Conservation (phyloP, 352 stramenopile species). For the Pythium myriotylum region DNA sequence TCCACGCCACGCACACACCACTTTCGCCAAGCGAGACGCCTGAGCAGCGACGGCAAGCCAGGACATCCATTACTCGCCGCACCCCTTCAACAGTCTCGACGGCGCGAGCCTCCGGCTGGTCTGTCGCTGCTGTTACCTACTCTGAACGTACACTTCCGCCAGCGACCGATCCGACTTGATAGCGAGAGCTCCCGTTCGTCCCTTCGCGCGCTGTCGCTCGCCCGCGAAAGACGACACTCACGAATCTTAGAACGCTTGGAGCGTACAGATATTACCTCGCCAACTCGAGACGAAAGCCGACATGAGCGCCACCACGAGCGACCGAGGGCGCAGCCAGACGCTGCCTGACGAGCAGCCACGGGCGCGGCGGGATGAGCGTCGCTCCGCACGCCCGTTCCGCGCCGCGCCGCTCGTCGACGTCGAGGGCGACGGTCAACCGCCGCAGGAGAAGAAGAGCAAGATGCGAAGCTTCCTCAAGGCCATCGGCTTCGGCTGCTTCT, state of each 20-base stretch:
- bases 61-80: neutral
- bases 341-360: constrained; percentile 3
- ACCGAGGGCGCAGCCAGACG: constrained; percentile 10
- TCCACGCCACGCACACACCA: neutral
- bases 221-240: neutral
- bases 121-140: neutral
- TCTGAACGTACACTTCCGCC: neutral
- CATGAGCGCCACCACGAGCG: constrained; percentile 2
- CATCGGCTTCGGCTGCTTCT: constrained; percentile 23
- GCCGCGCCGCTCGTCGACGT: constrained; percentile 18
- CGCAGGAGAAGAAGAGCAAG: constrained; percentile 14
- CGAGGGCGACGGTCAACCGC: constrained; percentile 15
- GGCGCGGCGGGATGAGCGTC: constrained; percentile 13
- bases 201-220: neutral
- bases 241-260: neutral
- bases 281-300: too few relatives aligned
- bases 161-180: neutral
- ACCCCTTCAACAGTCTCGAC: neutral
- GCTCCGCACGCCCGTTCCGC: constrained; percentile 16
- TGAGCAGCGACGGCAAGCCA: neutral
- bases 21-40: too few relatives aligned
- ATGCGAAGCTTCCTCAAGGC: constrained; percentile 21
- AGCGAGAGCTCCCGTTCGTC: neutral
- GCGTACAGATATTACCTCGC: too few relatives aligned
- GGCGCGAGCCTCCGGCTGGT: neutral